phyloP scores from a whole-genome alignment of 176 grass and related monocot species.

The Neostapfia colusana region DNA sequence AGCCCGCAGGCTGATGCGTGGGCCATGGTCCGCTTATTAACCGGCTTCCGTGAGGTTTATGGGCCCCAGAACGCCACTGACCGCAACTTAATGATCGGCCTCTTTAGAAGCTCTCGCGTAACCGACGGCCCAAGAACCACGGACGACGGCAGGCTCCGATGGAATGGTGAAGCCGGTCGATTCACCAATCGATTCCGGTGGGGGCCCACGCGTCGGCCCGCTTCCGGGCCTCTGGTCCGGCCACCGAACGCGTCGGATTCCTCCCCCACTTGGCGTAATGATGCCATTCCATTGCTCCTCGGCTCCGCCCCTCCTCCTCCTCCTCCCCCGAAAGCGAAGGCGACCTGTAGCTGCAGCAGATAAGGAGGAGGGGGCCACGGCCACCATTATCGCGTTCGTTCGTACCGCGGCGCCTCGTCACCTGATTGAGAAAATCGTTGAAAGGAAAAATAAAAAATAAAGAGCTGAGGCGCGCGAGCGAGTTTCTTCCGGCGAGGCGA shows the following conservation, averaged over 20 bases:
- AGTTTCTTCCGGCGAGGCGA: background rate
- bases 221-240: background rate
- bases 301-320: too few relatives aligned
- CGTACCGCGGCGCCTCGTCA: slow-evolving; percentile 8
- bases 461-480: background rate
- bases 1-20: background rate
- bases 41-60: background rate
- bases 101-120: background rate
- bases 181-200: background rate
- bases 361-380: slow-evolving; percentile 11
- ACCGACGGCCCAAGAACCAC: background rate
- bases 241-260: background rate
- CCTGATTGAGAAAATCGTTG: background rate
- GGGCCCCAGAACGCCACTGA: background rate
- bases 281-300: slow-evolving; percentile 8
- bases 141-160: background rate
- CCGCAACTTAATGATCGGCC: background rate
- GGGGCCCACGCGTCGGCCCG: background rate
- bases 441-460: too few relatives aligned
- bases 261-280: background rate
- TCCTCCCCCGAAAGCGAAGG: slow-evolving; percentile 24
- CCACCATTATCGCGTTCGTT: slow-evolving; percentile 29
- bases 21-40: background rate
- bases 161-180: background rate
- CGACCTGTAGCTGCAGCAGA: slow-evolving; percentile 10